Evolutionary conservation across 345 rosid species (phyloP).

Genomic region (Heritiera littoralis): DNA sequence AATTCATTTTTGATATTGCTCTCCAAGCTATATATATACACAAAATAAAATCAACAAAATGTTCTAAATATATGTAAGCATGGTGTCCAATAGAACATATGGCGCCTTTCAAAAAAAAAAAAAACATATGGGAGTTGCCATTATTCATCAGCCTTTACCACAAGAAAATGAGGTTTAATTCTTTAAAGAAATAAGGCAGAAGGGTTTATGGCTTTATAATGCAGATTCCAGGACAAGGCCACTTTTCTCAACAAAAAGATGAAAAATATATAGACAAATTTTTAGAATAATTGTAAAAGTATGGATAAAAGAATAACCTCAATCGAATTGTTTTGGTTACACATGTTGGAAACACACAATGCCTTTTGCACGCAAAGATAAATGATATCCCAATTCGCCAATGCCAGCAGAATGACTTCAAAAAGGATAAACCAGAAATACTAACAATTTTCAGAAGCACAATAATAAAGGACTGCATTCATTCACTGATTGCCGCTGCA

Average conservation of each 20-base stretch:
- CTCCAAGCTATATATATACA: background rate
- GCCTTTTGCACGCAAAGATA: slow-evolving; percentile 32
- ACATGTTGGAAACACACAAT: slow-evolving; percentile 34
- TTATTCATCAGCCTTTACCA: background rate
- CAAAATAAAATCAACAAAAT: background rate
- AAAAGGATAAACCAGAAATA: slow-evolving; percentile 30
- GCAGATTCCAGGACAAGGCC: background rate
- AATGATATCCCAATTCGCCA: slow-evolving; percentile 20
- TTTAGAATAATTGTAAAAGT: background rate
- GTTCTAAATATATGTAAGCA: background rate
- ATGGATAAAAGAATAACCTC: slow-evolving; percentile 15
- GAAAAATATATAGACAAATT: slow-evolving; percentile 22
- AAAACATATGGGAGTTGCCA: background rate
- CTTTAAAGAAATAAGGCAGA: background rate
- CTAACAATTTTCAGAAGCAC: slow-evolving; percentile 28
- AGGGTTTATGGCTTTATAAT: background rate
- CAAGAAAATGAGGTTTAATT: background rate
- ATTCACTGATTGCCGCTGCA: slow-evolving; percentile 13
- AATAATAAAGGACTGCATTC: slow-evolving; percentile 11
- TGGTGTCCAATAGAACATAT: background rate
- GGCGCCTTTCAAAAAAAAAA: too few species aligned
- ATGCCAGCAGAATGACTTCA: slow-evolving; percentile 29
- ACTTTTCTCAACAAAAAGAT: background rate
- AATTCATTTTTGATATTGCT: background rate
- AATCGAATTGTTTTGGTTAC: slow-evolving; percentile 31